phyloP scores from a whole-genome alignment of 2,329 filamentous ascomycete species.

The Clarireedia homoeocarpa region DNA sequence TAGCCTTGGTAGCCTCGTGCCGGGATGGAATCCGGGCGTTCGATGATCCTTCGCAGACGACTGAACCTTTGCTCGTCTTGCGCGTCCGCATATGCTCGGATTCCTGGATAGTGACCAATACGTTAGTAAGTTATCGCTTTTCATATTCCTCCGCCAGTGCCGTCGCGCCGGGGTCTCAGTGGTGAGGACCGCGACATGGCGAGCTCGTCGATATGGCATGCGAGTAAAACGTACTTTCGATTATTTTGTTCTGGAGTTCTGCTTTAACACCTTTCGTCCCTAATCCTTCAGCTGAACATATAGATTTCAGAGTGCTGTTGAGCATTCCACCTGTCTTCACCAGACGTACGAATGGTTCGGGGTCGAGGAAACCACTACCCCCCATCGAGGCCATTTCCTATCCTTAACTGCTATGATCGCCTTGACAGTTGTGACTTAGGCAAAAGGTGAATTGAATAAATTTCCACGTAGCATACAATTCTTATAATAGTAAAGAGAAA shows the following conservation, averaged over 20 bases:
- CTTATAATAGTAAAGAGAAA: neutral
- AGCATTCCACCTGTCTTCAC: slow-evolving; percentile 23
- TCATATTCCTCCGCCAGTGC: neutral
- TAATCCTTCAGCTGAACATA: slow-evolving; percentile 68
- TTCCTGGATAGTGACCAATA: slow-evolving; percentile 15
- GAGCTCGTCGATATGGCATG: neutral
- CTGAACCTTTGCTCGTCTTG: slow-evolving; percentile 21
- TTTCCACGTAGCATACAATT: neutral
- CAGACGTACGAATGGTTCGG: slow-evolving; percentile 23
- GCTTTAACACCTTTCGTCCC: slow-evolving; percentile 79
- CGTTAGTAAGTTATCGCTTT: neutral
- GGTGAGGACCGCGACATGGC: neutral
- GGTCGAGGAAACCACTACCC: slow-evolving; percentile 22
- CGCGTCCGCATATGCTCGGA: slow-evolving; percentile 17
- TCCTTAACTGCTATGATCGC: neutral
- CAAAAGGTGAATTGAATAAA: neutral
- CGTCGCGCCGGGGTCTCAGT: neutral
- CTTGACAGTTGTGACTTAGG: too few species aligned
- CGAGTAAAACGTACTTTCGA: slow-evolving; percentile 56
- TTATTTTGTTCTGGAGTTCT: slow-evolving; percentile 70
- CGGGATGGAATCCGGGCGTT: slow-evolving; percentile 14
- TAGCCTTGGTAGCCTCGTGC: neutral
- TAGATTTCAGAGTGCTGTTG: slow-evolving; percentile 24
- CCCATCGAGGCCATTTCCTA: slow-evolving; percentile 29
- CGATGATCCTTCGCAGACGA: slow-evolving; percentile 23